Evolutionary conservation across 163 green algal genomes (phyloP), one percentile per base, ranked within the genome.

Genomic region (Scenedesmus sp.): DNA sequence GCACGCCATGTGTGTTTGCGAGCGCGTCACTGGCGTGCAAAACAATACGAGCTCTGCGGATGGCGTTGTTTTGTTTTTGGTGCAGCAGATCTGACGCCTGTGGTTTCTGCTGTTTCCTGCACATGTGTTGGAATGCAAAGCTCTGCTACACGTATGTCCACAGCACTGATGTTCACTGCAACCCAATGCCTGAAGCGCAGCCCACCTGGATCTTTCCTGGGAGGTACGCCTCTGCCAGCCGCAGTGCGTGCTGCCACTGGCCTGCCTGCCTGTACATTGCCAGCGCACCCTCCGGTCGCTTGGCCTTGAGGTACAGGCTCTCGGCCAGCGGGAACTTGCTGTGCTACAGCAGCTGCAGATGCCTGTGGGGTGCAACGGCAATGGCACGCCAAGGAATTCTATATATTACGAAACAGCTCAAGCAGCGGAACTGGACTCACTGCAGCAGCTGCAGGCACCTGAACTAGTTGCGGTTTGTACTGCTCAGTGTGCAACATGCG

Each of bases 221-320:
- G 72, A 97, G 81, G 89, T 98, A 98, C 78, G 96, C 94, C 88
- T 98, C 95, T 10, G 96, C 96, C 18, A 98, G 56, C 61, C 96
- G 94, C 88, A 98, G 91, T 33, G 96, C 96, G 33, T 97, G 95
- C 65, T 97, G 93, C 96, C 95, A 98, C 92, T 95, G 86, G 37
- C 90, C 83, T 26, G 80, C 88, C 30, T 95, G 86, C n/a, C 92
- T 82, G 95, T 97, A 98, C 96, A 98, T 97, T 53, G 94, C 90
- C 56, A 98, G 91, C 30, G 96, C 97, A 43, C 93, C 72, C 81
- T 98, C 96, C 26, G 97, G 95, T 12, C 93, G 91, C 90, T 97
- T 96, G 79, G 95, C 96, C 72, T 95, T 93, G 33, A 98, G 89
- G 92, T 94, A 98, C 72, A 97, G 85, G 30, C 87, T 84, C 95